These are phyloP conservation scores for Aspergillus funiculosus DNA, from an alignment of 495 filamentous ascomycete species.

Conservation along the genomic window DNA sequence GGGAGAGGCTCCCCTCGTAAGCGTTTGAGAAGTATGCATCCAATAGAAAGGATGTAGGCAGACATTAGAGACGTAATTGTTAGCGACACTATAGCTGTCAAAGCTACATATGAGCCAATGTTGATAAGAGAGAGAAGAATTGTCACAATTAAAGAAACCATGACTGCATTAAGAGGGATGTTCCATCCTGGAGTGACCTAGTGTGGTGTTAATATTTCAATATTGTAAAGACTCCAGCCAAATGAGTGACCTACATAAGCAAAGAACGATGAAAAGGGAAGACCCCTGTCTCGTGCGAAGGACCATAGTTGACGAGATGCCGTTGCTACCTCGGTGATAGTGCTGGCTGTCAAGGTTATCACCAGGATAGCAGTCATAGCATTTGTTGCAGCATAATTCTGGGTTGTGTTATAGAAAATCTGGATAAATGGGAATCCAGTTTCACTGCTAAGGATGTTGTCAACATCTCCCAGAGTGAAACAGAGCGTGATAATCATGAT, in stretches of 20 bases:
- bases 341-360: slow-evolving; percentile 43
- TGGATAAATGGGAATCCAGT: slow-evolving; percentile 51
- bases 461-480: slow-evolving; percentile 49
- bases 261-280: slow-evolving; percentile 51
- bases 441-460: slow-evolving; percentile 28
- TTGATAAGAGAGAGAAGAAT: slow-evolving; percentile 50
- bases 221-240: background rate
- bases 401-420: slow-evolving; percentile 47
- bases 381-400: slow-evolving; percentile 39
- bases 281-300: slow-evolving; percentile 51
- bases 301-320: slow-evolving; percentile 54
- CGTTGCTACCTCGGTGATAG: slow-evolving; percentile 50
- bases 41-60: slow-evolving; percentile 48
- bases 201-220: background rate
- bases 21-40: slow-evolving; percentile 43
- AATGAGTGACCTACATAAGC: slow-evolving; percentile 33
- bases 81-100: slow-evolving; percentile 45
- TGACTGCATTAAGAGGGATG: slow-evolving; percentile 49
- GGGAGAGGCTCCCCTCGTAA: slow-evolving; percentile 37
- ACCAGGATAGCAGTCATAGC: slow-evolving; percentile 48
- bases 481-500: slow-evolving; percentile 48
- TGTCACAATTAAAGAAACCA: slow-evolving; percentile 39
- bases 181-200: slow-evolving; percentile 46
- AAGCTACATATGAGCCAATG: slow-evolving; percentile 44
- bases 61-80: slow-evolving; percentile 37